A percentile compares a stretch with the other conserved stretches of the same genome.
Conservation (phyloP, 768 basidiomycete species). For the Rhodotorula sphaerocarpa region DNA sequence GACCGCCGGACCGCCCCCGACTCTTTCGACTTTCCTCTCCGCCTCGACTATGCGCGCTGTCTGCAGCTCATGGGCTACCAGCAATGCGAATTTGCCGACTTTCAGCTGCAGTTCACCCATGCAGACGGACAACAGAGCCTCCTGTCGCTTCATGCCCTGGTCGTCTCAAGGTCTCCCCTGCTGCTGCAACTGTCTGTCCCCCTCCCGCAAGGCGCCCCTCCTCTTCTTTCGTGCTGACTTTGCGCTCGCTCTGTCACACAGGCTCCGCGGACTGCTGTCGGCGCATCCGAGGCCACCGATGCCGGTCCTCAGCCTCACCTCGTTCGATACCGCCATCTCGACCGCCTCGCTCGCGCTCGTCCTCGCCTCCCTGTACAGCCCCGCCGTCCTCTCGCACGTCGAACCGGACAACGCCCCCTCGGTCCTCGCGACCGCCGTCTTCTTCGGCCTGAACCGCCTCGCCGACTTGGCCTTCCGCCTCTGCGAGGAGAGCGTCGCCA, state of each 20-base stretch:
- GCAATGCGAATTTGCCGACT: background rate
- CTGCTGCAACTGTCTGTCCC: slow-evolving; percentile 2
- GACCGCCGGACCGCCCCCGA: background rate
- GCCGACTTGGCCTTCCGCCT: background rate
- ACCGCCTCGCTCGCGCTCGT: slow-evolving; percentile 3
- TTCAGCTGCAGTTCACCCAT: background rate
- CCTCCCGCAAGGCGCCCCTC: background rate
- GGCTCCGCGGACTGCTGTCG: background rate
- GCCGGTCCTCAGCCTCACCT: slow-evolving; percentile 1
- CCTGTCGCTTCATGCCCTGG: slow-evolving; percentile 2
- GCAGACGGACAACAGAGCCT: background rate
- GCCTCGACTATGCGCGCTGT: background rate
- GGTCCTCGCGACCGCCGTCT: slow-evolving; percentile 12
- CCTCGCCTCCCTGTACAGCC: slow-evolving; percentile 27
- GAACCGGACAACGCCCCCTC: background rate
- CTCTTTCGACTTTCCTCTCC: background rate
- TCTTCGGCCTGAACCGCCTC: slow-evolving; percentile 16
- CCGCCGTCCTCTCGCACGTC: slow-evolving; percentile 14
- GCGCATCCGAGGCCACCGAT: background rate
- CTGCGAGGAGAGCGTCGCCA: background rate
- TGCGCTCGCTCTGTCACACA: background rate
- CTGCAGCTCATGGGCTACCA: background rate
- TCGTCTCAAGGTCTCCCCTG: slow-evolving; percentile 9
- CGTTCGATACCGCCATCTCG: slow-evolving; percentile 12
- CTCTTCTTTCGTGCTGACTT: background rate